Conservation (phyloP, 1,284 basidiomycete genomes). For the Ceratobasidium theobromae region DNA sequence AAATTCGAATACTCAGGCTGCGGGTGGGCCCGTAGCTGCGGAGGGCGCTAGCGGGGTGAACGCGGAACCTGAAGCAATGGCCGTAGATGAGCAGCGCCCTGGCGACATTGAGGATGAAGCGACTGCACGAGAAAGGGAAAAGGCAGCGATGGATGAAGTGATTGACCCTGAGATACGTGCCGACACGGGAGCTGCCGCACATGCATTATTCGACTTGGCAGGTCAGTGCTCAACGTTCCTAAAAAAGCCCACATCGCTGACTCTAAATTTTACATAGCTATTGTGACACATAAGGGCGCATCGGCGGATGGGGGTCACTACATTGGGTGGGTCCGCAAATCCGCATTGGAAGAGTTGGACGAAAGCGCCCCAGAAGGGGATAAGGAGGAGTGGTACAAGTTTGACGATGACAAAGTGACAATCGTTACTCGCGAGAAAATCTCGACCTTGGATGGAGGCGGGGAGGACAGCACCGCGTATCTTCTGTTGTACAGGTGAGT, state of each 20-base stretch:
- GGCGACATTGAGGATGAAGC: constrained; percentile 62
- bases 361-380: constrained; percentile 36
- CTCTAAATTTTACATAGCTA: constrained; percentile 52
- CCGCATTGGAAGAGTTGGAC: constrained; percentile 52
- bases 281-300: constrained; percentile 96
- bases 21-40: constrained; percentile 28
- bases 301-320: constrained; percentile 94
- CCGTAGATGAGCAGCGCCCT: constrained; percentile 14
- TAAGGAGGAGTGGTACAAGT: constrained; percentile 74
- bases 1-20: constrained; percentile 42
- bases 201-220: constrained; percentile 48
- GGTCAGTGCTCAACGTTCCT: constrained; percentile 13
- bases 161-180: constrained; percentile 62
- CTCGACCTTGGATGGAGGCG: constrained; percentile 81
- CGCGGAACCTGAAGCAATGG: constrained; percentile 4
- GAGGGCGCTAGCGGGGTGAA: constrained; percentile 41
- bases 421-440: constrained; percentile 82
- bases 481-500: constrained; percentile 76
- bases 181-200: constrained; percentile 34
- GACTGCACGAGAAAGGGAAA: constrained; percentile 61
- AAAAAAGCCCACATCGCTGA: background rate
- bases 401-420: constrained; percentile 82
- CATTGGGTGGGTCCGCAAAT: constrained; percentile 85
- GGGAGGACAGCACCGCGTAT: constrained; percentile 78
- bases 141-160: constrained; percentile 62